Evolutionary conservation across 2,329 filamentous ascomycete genomes (phyloP), one percentile per base, ranked within the genome.

Genomic region (Xylaria hypoxylon): DNA sequence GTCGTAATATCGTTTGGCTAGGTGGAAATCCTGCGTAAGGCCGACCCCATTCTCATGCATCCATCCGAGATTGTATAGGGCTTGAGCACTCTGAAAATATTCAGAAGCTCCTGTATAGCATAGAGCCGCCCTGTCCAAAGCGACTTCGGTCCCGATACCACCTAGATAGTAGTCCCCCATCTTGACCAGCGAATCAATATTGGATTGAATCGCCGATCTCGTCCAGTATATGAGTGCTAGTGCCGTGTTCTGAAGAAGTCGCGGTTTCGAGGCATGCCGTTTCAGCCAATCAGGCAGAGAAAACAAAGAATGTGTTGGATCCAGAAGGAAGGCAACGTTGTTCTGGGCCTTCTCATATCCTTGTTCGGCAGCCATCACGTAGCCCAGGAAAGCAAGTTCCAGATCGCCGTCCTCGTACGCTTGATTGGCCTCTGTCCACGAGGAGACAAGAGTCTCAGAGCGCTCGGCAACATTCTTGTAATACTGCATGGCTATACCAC

Each of bases 41-140:
- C 94, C 93, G 56, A 98, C 85, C 7, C 96, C 96, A 75, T 98
- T 97, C 80, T 99, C 96, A 76, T 99, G 94, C 95, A 99, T 98
- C 96, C 96, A 99, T 5, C 96, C 96, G 15, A 99, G 84, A 74
- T 99, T 98, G 87, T 94, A 99, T 64, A 97, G 88, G 15, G 96
- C 96, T 80, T 99, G 96, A 2, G 95, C 96, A 73, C 93, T 97
- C 76, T 94, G 91, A 72, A 95, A 90, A 66, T 92, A 94, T 76
- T 99, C 96, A 0, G 94, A 94, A 1, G 96, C 96, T 3, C 93
- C 92, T 59, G 92, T 91, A 75, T 99, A 99, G 81, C 96, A 99
- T 50, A 92, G 90, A 0, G 94, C 94, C 5, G 96, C 96, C 79
- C 97, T 97, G 73, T 94, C 90, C 19, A 92, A 82, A 71, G 96